A percentile compares a stretch with the other conserved stretches of the same genome.
Conservation (phyloP, 257 asterid genomes). For the Ophiorrhiza pumila region DNA sequence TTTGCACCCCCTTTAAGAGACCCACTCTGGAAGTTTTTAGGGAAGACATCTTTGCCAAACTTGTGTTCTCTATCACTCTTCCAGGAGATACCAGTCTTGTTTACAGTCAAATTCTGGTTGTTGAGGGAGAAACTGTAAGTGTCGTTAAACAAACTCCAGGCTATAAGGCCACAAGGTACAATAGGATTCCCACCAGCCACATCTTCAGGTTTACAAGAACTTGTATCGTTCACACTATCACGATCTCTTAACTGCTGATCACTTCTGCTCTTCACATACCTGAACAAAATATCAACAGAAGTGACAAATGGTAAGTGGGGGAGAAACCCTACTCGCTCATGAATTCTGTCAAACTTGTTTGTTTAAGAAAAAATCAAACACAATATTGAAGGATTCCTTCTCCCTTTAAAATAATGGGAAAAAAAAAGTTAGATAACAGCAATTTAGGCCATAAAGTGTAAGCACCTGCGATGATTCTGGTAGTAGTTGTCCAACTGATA, state of each 20-base stretch:
- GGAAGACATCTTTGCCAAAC: slow-evolving; percentile 77
- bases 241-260: slow-evolving; percentile 74
- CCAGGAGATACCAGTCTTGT: slow-evolving; percentile 79
- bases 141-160: slow-evolving; percentile 95
- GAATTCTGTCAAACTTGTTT: slow-evolving; percentile 3
- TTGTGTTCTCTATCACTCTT: slow-evolving; percentile 90
- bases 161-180: slow-evolving; percentile 98
- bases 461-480: slow-evolving; percentile 73
- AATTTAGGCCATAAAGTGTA: background rate
- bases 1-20: slow-evolving; percentile 58
- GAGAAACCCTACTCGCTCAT: background rate
- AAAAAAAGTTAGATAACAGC: background rate
- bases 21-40: slow-evolving; percentile 72
- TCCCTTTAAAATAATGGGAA: background rate
- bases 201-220: slow-evolving; percentile 81
- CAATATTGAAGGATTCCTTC: background rate
- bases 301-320: background rate
- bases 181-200: slow-evolving; percentile 41
- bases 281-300: slow-evolving; percentile 16
- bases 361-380: too few relatives aligned
- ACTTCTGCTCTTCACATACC: slow-evolving; percentile 95
- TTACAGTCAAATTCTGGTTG: slow-evolving; percentile 49
- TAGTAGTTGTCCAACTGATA: slow-evolving; percentile 62
- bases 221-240: slow-evolving; percentile 28
- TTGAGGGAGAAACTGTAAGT: slow-evolving; percentile 57